Evolutionary conservation across 2,329 filamentous ascomycete genomes (phyloP).

Genomic region (Neodidymelliopsis sp.): DNA sequence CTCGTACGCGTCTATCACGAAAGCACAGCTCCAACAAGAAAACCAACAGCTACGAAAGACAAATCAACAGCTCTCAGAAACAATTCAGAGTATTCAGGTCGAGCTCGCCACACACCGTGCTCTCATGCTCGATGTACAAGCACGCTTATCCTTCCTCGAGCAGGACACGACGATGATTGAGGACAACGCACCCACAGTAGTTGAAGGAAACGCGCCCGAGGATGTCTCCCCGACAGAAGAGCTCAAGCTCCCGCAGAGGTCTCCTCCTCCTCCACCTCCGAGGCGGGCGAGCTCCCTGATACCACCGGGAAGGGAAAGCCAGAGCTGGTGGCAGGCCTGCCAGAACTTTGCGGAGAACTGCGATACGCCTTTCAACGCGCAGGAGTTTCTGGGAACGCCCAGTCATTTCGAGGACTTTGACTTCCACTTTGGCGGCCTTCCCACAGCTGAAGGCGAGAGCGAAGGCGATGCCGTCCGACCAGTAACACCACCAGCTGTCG

Average conservation of each 20-base stretch:
- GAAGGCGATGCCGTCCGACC: constrained; percentile 15
- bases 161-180: too few species aligned
- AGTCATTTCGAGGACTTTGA: constrained; percentile 37
- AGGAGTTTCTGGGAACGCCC: constrained; percentile 37
- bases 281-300: constrained; percentile 7
- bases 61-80: constrained; percentile 37
- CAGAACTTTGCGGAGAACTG: constrained; percentile 38
- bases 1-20: constrained; percentile 35
- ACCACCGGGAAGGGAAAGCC: constrained; percentile 4
- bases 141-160: constrained; percentile 39
- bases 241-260: constrained; percentile 20
- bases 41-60: constrained; percentile 39
- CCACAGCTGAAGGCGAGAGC: too few species aligned
- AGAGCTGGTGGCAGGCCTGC: constrained; percentile 38
- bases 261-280: constrained; percentile 8
- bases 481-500: constrained; percentile 26
- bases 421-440: constrained; percentile 32
- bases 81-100: constrained; percentile 38
- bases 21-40: constrained; percentile 33
- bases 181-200: constrained; percentile 16
- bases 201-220: constrained; percentile 14
- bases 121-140: constrained; percentile 40
- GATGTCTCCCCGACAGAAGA: constrained; percentile 17
- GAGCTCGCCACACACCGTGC: constrained; percentile 37
- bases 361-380: constrained; percentile 34